Base-by-base conservation (phyloP, 2,329 filamentous ascomycete species). In the Ramichloridium luteum region DNA sequence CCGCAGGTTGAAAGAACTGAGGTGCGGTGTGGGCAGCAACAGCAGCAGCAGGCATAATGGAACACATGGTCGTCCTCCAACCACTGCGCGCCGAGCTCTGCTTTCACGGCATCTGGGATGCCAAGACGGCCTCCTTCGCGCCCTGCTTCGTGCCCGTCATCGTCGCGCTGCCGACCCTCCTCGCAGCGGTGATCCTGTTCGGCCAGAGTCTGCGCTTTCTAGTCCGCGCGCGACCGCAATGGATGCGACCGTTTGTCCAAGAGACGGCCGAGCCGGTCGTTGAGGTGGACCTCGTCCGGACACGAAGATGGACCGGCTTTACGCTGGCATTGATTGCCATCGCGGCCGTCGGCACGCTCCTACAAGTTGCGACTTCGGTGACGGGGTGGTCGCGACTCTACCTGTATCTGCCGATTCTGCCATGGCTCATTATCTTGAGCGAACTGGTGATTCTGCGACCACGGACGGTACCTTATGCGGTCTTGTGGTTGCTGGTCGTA, bases 201-300 rank as follows among this genome's bases (percentile, higher is more conserved):
- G 41, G 41, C 5, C 56, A 60, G 36, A 41, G 49, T 4, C 22
- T 61, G 3, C 39, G 48, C 16, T 30, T 57, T 3, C 37, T 57
- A 3, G 37, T 46, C n/a, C 16, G 31, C 10, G 26, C 28, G 12
- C 53, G 57, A 25, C 64, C 70, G 18, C 50, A 44, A 53, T 74
- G 71, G 70, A 60, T 59, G 13, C 56, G 46, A 28, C 57, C 66
- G 3, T 74, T 75, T 37, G 51, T 74, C 12, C 45, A 58, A 12
- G 67, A 71, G 16, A 31, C 36, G 15, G 17, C 36, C n/a, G 36
- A 44, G 29, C 35, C 34, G 8, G 27, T 17, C n/a, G 12, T 37
- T 6, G 42, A 49, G 18, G 28, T 36, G 12, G 47, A 56, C 27
- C 40, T 53, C 29, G 53, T 48, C 32, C 52, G 44, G 29, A 59